These are phyloP conservation scores for Hondaea fermentalgiana DNA, from an alignment of 108 stramenopile genomes.

Conservation along the genomic window DNA sequence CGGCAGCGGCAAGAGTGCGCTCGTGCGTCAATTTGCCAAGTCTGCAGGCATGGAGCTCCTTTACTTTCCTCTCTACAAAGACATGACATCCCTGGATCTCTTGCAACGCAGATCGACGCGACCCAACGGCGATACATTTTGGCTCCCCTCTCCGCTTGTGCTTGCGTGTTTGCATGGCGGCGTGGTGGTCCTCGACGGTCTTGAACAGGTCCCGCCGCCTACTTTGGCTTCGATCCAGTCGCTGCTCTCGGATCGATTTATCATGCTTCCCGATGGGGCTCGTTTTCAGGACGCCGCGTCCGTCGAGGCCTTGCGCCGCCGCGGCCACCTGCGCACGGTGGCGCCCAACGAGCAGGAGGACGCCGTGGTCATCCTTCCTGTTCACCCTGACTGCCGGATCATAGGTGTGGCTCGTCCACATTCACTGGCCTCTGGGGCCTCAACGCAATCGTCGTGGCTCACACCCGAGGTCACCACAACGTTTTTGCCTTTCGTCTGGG, in stretches of 20 bases:
- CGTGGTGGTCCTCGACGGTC: conserved; percentile 62
- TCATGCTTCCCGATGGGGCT: background rate
- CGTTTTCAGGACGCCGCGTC: background rate
- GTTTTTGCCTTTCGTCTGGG: conserved; percentile 20
- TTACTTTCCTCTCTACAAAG: conserved; percentile 58
- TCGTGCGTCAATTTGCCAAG: conserved; percentile 45
- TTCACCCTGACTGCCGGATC: background rate
- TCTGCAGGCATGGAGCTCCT: conserved; percentile 38
- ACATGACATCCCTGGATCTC: conserved; percentile 68
- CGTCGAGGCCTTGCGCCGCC: background rate
- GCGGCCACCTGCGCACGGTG: background rate
- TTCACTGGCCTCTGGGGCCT: background rate
- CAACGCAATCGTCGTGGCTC: conserved; percentile 37
- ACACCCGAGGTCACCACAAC: conserved; percentile 48
- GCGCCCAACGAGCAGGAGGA: background rate
- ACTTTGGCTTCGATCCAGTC: background rate
- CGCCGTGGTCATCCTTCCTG: background rate
- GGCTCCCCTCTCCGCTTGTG: conserved; percentile 64
- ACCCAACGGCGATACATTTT: conserved; percentile 57
- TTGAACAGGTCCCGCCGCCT: conserved; percentile 38
- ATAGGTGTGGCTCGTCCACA: background rate
- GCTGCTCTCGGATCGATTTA: background rate
- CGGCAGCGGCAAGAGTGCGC: conserved; percentile 60
- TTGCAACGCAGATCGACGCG: conserved; percentile 42
- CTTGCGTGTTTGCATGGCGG: conserved; percentile 56